phyloP scores from a whole-genome alignment of 2,329 filamentous ascomycete genomes.

The Dryadomyces quercus-mongolicae region DNA sequence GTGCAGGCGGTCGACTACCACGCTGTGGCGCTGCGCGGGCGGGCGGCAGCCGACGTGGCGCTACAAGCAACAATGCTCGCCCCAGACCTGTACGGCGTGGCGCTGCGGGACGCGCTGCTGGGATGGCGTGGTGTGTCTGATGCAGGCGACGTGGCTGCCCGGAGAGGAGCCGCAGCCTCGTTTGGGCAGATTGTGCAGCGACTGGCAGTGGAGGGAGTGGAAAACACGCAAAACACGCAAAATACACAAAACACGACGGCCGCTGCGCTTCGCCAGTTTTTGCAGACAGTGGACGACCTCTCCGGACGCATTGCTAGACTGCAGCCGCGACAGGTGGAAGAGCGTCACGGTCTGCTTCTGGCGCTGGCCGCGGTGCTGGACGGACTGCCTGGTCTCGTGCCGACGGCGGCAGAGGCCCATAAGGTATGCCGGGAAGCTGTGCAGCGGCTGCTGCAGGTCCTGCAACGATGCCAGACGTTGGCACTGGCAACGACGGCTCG shows the following conservation, averaged over 20 bases:
- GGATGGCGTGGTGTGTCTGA: slow-evolving; percentile 86
- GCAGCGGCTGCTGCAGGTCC: slow-evolving; percentile 19
- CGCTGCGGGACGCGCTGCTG: slow-evolving; percentile 58
- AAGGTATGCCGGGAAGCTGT: background rate
- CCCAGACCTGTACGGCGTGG: slow-evolving; percentile 50
- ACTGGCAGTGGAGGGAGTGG: slow-evolving; percentile 4
- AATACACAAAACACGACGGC: no score
- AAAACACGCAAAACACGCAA: no score
- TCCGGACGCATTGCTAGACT: slow-evolving; percentile 18
- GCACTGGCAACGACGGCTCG: slow-evolving; percentile 38
- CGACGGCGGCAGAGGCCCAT: background rate
- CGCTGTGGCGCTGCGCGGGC: slow-evolving; percentile 73
- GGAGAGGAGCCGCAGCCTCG: slow-evolving; percentile 58
- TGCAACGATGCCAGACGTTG: slow-evolving; percentile 25
- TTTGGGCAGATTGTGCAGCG: slow-evolving; percentile 47
- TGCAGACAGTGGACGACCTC: slow-evolving; percentile 1
- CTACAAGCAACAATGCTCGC: slow-evolving; percentile 55
- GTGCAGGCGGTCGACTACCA: slow-evolving; percentile 92
- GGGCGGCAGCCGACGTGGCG: slow-evolving; percentile 70
- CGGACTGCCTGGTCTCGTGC: slow-evolving; percentile 23
- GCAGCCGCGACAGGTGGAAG: slow-evolving; percentile 49
- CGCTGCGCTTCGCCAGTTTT: no score
- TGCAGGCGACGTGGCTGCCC: slow-evolving; percentile 56
- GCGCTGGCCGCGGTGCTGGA: slow-evolving; percentile 48
- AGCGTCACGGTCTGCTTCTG: slow-evolving; percentile 55